Conservation (phyloP, 139 green algal genomes). For the Coccomyxa sp. region DNA sequence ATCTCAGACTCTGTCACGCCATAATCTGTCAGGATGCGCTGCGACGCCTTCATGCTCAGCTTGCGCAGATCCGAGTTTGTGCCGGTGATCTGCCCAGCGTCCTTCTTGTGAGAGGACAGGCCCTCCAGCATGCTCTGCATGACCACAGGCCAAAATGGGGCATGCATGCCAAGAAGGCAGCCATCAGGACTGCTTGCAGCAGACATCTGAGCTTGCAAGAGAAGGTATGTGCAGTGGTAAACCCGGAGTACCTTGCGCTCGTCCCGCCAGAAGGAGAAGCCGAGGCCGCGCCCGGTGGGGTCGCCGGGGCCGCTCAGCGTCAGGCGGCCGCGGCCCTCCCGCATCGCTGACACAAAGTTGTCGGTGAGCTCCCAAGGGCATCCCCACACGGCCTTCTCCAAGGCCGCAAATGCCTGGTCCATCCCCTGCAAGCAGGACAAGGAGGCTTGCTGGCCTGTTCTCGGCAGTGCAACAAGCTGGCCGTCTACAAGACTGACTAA, state of each 20-base stretch:
- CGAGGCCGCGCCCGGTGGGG: conserved; percentile 65
- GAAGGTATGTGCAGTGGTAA: not conserved
- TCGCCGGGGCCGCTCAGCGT: conserved; percentile 52
- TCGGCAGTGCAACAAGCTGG: no score
- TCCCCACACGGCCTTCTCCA: conserved; percentile 36
- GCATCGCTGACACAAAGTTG: conserved; percentile 48
- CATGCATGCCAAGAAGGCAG: not conserved
- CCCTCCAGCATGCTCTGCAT: not conserved
- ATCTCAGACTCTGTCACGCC: conserved; percentile 42
- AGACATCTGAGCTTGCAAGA: not conserved
- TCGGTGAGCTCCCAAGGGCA: conserved; percentile 55
- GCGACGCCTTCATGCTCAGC: conserved; percentile 56
- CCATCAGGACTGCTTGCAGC: not conserved
- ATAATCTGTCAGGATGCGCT: conserved; percentile 43
- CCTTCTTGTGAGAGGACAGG: conserved; percentile 6
- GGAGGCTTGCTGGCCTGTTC: not conserved
- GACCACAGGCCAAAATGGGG: not conserved
- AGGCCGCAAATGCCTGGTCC: conserved; percentile 18
- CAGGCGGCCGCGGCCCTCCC: conserved; percentile 28
- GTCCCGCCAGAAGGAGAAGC: conserved; percentile 61
- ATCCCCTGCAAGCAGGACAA: not conserved
- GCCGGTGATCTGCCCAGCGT: conserved; percentile 46
- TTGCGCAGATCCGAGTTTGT: conserved; percentile 70
- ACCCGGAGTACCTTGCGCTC: conserved; percentile 6
- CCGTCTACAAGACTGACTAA: no score